Base-by-base conservation (phyloP, 495 filamentous ascomycete species). In the Talaromyces stipitatus region DNA sequence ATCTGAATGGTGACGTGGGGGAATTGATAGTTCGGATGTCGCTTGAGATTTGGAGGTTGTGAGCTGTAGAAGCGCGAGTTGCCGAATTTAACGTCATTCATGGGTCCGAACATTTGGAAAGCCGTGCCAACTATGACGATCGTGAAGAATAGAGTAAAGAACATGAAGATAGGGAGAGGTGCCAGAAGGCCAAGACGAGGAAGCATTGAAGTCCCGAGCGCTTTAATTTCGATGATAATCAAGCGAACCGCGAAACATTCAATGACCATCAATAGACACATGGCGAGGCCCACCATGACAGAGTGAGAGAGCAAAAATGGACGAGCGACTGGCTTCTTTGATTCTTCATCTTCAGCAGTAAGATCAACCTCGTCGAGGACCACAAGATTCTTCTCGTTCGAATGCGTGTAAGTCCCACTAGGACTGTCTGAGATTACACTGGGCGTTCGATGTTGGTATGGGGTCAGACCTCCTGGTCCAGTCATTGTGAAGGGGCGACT, bases 1-100 rank as follows among this genome's bases (percentile, higher is more conserved):
- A 83, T 84, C 66, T 90, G 87, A 58, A 89, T 85, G 5, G 86
- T 64, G n/a, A 64, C 53, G 27, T 62, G 62, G n/a, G 62, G 62
- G 24, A 58, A 54, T 46, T 48, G 29, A 29, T 46, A 60, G 16
- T 27, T 53, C 2, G 50, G 56, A 18, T 50, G 33, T 12, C 50
- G 50, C 33, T 53, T 56, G 38, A 64, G 45, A 38, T 51, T 36
- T 30, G 62, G 57, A 59, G 57, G 16, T 29, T 46, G 46, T 33
- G 57, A 30, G 24, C 61, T 63, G 36, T 64, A 56, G 38, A 59
- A 64, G 8, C 57, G 53, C 20, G 60, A 61, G 41, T 64, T 64
- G 9, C 54, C 54, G 14, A 50, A 38, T 24, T 56, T 47, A 12
- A 64, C 47, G 43, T 54, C 20, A 29, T 57, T 30, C 55, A 61